Conservation (phyloP, 1,139 yeast genomes). For the Hemisphaericaspora subhashii region DNA sequence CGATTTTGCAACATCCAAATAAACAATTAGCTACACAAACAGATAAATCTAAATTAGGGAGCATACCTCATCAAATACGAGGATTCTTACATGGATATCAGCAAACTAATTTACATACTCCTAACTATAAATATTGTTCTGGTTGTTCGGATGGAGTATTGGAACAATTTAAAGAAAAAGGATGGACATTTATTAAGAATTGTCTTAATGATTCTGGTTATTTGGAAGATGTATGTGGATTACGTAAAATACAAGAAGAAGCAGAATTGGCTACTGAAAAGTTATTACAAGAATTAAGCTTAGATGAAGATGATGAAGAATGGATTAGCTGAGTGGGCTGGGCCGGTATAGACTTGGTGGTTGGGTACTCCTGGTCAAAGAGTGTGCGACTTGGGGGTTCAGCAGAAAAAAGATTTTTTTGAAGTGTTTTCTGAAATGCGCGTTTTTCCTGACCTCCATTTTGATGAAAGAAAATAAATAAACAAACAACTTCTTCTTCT, state of each 20-base stretch:
- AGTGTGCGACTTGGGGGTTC: too few species aligned
- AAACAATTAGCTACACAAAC: constrained; percentile 47
- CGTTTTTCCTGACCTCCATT: too few species aligned
- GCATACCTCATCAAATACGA: constrained; percentile 83
- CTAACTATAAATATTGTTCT: constrained; percentile 75
- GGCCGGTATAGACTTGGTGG: too few species aligned
- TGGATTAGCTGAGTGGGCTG: constrained; percentile 9
- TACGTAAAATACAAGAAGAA: constrained; percentile 65
- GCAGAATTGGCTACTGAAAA: constrained; percentile 62
- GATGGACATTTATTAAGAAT: constrained; percentile 77
- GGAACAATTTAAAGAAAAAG: constrained; percentile 46
- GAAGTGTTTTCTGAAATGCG: too few species aligned
- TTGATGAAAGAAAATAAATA: too few species aligned
- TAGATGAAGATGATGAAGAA: constrained; percentile 33
- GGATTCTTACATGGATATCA: constrained; percentile 74
- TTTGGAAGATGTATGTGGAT: constrained; percentile 77
- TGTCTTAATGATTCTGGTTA: constrained; percentile 68
- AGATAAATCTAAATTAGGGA: constrained; percentile 54
- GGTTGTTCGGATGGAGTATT: constrained; percentile 74
- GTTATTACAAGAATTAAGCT: constrained; percentile 35
- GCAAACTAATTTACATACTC: constrained; percentile 64
- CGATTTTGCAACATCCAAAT: constrained; percentile 67
- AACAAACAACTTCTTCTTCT: too few species aligned
- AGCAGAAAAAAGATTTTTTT: too few species aligned
- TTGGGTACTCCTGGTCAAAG: too few species aligned